phyloP scores from a whole-genome alignment of 2,329 filamentous ascomycete species.

The Paecilomyces sp. region DNA sequence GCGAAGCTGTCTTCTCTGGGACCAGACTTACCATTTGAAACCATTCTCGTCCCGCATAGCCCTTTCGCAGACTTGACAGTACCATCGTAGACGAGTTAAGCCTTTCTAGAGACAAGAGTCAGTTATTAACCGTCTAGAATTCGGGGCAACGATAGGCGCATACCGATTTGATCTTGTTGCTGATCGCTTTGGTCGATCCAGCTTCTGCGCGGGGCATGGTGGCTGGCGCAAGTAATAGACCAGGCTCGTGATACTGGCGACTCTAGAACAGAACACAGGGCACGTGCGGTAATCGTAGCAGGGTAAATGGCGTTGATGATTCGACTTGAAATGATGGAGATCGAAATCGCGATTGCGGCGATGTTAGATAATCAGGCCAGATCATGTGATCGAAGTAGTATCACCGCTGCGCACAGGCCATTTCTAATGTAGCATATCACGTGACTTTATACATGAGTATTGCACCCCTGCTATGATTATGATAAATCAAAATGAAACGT shows the following conservation, averaged over 20 bases:
- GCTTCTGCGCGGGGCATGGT: conserved; percentile 89
- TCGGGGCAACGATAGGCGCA: conserved; percentile 43
- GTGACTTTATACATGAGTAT: too few relatives aligned
- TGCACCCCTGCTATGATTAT: too few relatives aligned
- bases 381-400: not conserved
- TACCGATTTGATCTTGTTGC: conserved; percentile 76
- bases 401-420: not conserved
- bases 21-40: conserved; percentile 55
- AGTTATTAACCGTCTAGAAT: not conserved
- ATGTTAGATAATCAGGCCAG: not conserved
- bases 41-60: conserved; percentile 81
- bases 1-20: not conserved
- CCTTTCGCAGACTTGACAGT: conserved; percentile 74
- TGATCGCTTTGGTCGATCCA: conserved; percentile 81
- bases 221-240: conserved; percentile 8
- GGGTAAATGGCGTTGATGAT: not conserved
- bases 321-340: not conserved
- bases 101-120: conserved; percentile 27
- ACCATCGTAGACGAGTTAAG: conserved; percentile 78
- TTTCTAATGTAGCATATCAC: too few relatives aligned
- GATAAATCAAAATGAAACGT: too few relatives aligned
- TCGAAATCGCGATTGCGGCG: not conserved
- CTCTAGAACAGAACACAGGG: not conserved
- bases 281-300: not conserved
- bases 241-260: not conserved